These are phyloP conservation scores for Asterophora parasitica DNA, from an alignment of 768 basidiomycete species.

Conservation along the genomic window DNA sequence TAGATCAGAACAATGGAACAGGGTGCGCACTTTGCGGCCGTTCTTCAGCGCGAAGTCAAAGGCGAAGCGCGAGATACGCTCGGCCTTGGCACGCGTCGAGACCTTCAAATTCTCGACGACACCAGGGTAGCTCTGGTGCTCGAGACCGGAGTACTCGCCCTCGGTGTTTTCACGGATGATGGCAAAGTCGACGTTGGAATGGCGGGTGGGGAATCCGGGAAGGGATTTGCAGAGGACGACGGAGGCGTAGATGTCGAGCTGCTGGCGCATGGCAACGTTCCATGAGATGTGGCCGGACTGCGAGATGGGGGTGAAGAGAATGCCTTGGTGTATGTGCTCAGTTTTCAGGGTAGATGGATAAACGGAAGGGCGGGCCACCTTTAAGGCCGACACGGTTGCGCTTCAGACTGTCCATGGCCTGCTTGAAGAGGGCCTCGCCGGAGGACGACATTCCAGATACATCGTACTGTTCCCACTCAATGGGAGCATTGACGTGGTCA, in stretches of 20 bases:
- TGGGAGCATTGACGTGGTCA: slow-evolving; percentile 94
- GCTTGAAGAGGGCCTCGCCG: slow-evolving; percentile 93
- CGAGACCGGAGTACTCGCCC: slow-evolving; percentile 98
- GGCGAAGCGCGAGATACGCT: slow-evolving; percentile 94
- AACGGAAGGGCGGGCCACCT: slow-evolving; percentile 46
- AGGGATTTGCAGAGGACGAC: slow-evolving; percentile 98
- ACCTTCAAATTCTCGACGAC: slow-evolving; percentile 99
- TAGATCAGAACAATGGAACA: neutral
- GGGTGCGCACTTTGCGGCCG: slow-evolving; percentile 74
- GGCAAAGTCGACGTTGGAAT: slow-evolving; percentile 95
- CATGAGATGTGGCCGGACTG: slow-evolving; percentile 96
- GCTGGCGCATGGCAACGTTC: slow-evolving; percentile 99
- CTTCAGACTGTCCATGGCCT: slow-evolving; percentile 97
- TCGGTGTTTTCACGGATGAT: slow-evolving; percentile 99
- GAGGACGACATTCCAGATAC: slow-evolving; percentile 94
- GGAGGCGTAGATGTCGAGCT: slow-evolving; percentile 98
- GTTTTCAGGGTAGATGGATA: neutral
- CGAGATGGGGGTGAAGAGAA: slow-evolving; percentile 97
- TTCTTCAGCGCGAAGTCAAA: slow-evolving; percentile 99
- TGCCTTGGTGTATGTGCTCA: slow-evolving; percentile 50
- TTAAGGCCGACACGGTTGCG: slow-evolving; percentile 97
- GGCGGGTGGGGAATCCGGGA: slow-evolving; percentile 92
- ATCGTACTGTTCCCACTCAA: slow-evolving; percentile 98
- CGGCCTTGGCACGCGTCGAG: slow-evolving; percentile 90
- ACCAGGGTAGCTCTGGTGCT: slow-evolving; percentile 97